Percentiles rank a stretch among this genome's conserved stretches.
Evolutionary conservation across 2,329 filamentous ascomycete genomes (phyloP).

Genomic region (Penicillium sp.): DNA sequence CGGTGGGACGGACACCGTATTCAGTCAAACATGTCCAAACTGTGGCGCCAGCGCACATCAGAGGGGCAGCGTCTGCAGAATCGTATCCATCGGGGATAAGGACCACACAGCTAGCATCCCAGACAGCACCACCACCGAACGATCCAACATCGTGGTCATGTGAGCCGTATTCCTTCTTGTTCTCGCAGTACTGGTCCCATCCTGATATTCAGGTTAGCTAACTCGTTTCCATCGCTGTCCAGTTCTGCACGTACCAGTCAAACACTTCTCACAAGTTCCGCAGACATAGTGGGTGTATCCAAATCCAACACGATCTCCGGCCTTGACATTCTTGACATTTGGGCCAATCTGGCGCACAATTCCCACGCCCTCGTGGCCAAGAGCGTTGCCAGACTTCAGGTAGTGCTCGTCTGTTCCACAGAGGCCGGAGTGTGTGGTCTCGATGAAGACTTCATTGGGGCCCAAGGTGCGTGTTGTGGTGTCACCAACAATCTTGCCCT

Average conservation of each 20-base stretch:
- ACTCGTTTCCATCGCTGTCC: background rate
- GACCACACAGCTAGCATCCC: slow-evolving; percentile 40
- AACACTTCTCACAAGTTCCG: slow-evolving; percentile 37
- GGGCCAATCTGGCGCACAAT: slow-evolving; percentile 52
- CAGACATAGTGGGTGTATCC: slow-evolving; percentile 37
- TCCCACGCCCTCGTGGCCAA: slow-evolving; percentile 59
- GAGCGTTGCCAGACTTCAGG: slow-evolving; percentile 25
- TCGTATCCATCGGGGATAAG: slow-evolving; percentile 35
- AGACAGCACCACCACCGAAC: slow-evolving; percentile 33
- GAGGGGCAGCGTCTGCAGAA: slow-evolving; percentile 32
- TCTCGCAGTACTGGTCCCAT: slow-evolving; percentile 36
- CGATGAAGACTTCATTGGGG: slow-evolving; percentile 26
- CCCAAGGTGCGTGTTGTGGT: slow-evolving; percentile 25
- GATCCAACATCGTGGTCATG: slow-evolving; percentile 36
- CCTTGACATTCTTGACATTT: slow-evolving; percentile 48
- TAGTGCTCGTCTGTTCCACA: slow-evolving; percentile 30
- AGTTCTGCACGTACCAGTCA: slow-evolving; percentile 21
- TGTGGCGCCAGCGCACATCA: slow-evolving; percentile 43
- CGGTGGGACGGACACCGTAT: slow-evolving; percentile 63
- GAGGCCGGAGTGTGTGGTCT: slow-evolving; percentile 30
- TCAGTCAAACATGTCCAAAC: slow-evolving; percentile 60
- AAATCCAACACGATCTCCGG: slow-evolving; percentile 41
- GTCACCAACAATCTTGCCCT: slow-evolving; percentile 26
- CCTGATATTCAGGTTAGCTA: slow-evolving; percentile 9
- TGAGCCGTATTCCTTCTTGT: slow-evolving; percentile 33